Base-by-base conservation (phyloP, 2,329 filamentous ascomycete genomes). In the Massarina eburnea region DNA sequence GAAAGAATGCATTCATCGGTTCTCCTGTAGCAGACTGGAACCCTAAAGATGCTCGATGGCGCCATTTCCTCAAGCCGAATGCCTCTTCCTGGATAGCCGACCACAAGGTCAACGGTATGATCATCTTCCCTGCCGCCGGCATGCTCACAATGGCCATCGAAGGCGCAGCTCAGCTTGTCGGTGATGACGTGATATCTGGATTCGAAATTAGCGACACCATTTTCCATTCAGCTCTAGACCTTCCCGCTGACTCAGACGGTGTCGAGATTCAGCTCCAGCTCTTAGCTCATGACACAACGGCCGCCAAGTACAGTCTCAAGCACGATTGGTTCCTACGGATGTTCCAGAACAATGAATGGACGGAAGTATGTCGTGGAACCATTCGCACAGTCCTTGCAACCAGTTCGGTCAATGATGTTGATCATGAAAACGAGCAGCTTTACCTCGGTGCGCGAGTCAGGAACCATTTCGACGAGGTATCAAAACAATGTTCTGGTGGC, bases 31-130 rank as follows among this genome's bases (percentile, higher is more conserved):
- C 17, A 5, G 46, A 62, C 64, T 26, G 62, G 66, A 50, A 65
- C 3, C 54, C 51, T 2, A 30, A 57, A 6, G 54, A 63, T 21
- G 15, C 44, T 8, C 29, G 32, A 32, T 46, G 44, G 44, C 38
- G 39, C 9, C 22, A 30, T 30, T 24, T 38, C 20, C 15, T 64
- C 10, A 61, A 64, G 30, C 39, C 38, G 9, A 36, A 41, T 3
- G 61, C 62, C 17, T 29, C 48, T 7, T 52, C 60, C 9, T 66
- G 60, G 60, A 36, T 61, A 10, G 10, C n/a, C 2, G 47, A 61
- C 32, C 64, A 67, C 46, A 48, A 45, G 22, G 32, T 71, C 8
- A 39, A 32, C 12, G 49, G 48, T 14, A 47, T 39, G 1, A 48
- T 53, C 3, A 9, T 49, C 12, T 29, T 33, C 32, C 32, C 37